Conservation (phyloP, 1,139 yeast species). For the Zygosaccharomyces sapae region DNA sequence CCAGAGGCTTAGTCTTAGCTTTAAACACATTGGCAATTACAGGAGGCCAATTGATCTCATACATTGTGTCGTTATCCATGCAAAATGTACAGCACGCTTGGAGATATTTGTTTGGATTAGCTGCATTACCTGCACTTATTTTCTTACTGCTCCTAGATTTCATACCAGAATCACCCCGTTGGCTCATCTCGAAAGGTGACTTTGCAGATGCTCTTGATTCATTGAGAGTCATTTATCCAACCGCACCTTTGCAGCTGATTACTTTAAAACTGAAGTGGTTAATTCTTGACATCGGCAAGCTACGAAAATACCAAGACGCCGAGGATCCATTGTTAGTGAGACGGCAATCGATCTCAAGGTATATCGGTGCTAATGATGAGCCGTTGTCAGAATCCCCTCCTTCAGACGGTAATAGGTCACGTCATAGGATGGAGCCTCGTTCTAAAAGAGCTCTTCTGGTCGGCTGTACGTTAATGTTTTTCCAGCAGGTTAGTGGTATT, state of each 20-base stretch:
- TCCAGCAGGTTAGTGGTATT: conserved; percentile 73
- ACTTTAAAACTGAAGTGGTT: conserved; percentile 32
- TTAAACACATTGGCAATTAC: conserved; percentile 44
- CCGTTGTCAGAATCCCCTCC: not conserved
- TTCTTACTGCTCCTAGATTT: conserved; percentile 39
- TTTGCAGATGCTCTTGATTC: conserved; percentile 41
- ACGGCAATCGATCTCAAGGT: conserved; percentile 4
- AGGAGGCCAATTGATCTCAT: conserved; percentile 45
- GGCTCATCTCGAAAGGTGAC: conserved; percentile 43
- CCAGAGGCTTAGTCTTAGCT: conserved; percentile 41
- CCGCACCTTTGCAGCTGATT: conserved; percentile 36
- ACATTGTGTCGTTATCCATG: conserved; percentile 36
- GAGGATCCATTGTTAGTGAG: conserved; percentile 13
- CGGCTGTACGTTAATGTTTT: conserved; percentile 69
- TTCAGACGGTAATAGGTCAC: conserved; percentile 1
- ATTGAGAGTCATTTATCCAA: conserved; percentile 39
- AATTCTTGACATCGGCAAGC: conserved; percentile 30
- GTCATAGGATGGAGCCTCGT: conserved; percentile 31
- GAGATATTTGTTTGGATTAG: conserved; percentile 42
- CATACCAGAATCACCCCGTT: conserved; percentile 61
- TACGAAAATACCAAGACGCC: conserved; percentile 19
- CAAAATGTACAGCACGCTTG: conserved; percentile 36
- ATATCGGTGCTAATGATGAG: not conserved
- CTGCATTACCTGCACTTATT: conserved; percentile 41
- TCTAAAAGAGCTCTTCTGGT: conserved; percentile 58